Evolutionary conservation across 2,329 filamentous ascomycete species (phyloP), one percentile per base, ranked within the genome.

Genomic region (Diaporthe ampelina): DNA sequence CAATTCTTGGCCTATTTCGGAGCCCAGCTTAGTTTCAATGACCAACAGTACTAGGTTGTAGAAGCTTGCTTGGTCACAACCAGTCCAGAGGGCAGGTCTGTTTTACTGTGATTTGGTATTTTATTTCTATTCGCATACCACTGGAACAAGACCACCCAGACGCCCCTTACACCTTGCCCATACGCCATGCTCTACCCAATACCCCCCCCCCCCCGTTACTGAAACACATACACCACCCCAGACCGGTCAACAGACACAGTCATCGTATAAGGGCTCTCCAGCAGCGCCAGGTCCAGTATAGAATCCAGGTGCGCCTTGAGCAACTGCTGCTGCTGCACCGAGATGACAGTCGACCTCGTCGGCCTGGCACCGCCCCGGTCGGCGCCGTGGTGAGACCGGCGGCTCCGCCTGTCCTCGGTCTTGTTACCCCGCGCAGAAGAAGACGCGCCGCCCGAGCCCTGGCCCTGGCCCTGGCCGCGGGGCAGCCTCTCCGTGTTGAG

Each of bases 251-350:
- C 95, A 77, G 94, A 97, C 67, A 98, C 88, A 45, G 95, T 93
- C 94, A 98, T 98, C 6, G 93, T 94, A 82, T 97, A 98, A 32
- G 97, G 97, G 77, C 91, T 88, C 85, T 98, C 95, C 78, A 99
- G 83, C 80, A 98, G 85, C n/a, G 93, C 93, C 78, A 98, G 92
- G 84, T 98, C 96, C 80, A 94, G 90, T 74, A 99, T 92, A 4
- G 92, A 92, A 84, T 99, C 97, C 79, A 98, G 83, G 84, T 99
- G 97, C 74, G 93, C 94, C 81, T 92, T 93, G 73, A 98, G 85
- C 78, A 99, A 83, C 83, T 95, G 91, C 82, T 97, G 94, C 81
- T 98, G 95, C 84, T 97, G 94, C 77, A 94, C 86, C 76, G 93
- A 95, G 76, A 98, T 97, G 37, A 98, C 93, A 17, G 95, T 96